These are phyloP conservation scores for Chloranthus sessilifolius DNA, from an alignment of 164 flowering plant genomes.

Conservation along the genomic window DNA sequence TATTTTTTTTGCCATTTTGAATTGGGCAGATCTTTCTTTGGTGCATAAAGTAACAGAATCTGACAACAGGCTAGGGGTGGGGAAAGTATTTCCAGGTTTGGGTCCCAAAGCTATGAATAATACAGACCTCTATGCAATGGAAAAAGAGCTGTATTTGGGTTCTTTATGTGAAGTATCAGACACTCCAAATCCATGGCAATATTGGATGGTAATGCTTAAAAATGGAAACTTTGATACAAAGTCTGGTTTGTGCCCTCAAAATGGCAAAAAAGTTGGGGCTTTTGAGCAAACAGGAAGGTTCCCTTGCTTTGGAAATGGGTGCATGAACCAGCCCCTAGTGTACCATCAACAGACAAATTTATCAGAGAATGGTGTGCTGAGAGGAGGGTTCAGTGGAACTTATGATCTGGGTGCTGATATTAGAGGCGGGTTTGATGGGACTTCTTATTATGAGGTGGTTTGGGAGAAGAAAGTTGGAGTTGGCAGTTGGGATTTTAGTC, in stretches of 20 bases:
- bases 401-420: conserved; percentile 15
- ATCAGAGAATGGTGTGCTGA: conserved; percentile 1
- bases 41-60: conserved; percentile 48
- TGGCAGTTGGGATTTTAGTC: conserved; percentile 60
- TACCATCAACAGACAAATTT: conserved; percentile 16
- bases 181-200: conserved; percentile 22
- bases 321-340: conserved; percentile 74
- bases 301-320: conserved; percentile 68
- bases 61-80: conserved; percentile 59
- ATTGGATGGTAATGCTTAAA: conserved; percentile 81
- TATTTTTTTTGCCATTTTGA: background rate
- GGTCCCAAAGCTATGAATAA: conserved; percentile 21
- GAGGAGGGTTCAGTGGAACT: conserved; percentile 15
- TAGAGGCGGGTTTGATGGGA: conserved; percentile 21
- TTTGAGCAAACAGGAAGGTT: conserved; percentile 34
- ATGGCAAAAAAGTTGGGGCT: conserved; percentile 50
- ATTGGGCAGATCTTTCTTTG: conserved; percentile 9
- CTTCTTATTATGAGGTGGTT: conserved; percentile 51
- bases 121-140: conserved; percentile 62
- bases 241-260: conserved; percentile 56
- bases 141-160: conserved; percentile 65
- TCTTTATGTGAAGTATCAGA: conserved; percentile 55
- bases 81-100: conserved; percentile 39
- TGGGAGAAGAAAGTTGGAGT: conserved; percentile 70
- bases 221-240: conserved; percentile 67